Evolutionary conservation across 805 yeast genomes (phyloP), one percentile per base, ranked within the genome.

Genomic region (Candida schatavii): DNA sequence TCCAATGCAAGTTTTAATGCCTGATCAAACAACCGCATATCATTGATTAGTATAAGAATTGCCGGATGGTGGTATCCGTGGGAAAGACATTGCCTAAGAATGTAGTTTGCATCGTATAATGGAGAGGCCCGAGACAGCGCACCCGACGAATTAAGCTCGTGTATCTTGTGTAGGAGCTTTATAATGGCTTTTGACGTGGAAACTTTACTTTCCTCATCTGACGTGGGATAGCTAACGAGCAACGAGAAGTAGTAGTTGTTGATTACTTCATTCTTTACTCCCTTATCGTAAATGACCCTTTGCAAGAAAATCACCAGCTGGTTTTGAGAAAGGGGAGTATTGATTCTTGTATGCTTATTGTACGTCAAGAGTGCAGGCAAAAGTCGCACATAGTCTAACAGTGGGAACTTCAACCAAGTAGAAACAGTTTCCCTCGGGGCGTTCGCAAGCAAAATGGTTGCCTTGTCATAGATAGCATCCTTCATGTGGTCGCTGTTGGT

Each of bases 351-450:
- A 37, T 68, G 72, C 30, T 80, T 75, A 52, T 82, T 81, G 61
- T 85, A 88, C 0, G 81, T 74, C 46, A 89, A 59, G 10, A 91
- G 66, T 0, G 97, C 81, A 2, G 97, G 95, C 2, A 93, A 60
- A 18, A 93, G 67, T 45, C 73, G 78, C 11, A 75, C 73, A 37
- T 84, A 82, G 44, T 85, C 78, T 2, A 91, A 48, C 26, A 57
- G 59, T 19, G 51, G 43, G 18, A 82, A 57, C 39, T 81, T 74
- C 54, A 86, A 74, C 97, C 97, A 93, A 0, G 86, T 72, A 39
- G 83, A 84, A 2, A 87, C 79, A 0, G 96, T 88, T 10, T 72
- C 74, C 22, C 66, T 68, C 0, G 99, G 90, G 11, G 75, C 63
- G 50, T 86, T 85, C 2, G 80, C 68, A 39, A 93, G 58, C 29